These are phyloP conservation scores for Aspergillus tamarii DNA, from an alignment of 2,329 filamentous ascomycete species.

Conservation along the genomic window DNA sequence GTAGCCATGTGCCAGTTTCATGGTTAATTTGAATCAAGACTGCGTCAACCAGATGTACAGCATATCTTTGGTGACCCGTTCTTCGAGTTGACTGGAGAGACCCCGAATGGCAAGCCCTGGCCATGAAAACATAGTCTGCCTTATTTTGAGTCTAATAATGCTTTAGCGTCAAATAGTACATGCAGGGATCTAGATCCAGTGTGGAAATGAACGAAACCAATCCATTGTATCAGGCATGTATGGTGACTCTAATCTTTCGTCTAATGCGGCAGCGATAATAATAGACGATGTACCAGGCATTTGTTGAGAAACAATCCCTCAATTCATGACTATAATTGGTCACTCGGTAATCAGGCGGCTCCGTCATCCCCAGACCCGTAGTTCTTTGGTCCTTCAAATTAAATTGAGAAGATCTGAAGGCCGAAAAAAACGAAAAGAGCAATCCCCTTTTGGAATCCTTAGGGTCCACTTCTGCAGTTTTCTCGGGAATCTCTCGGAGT, in stretches of 20 bases:
- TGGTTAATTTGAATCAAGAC: not conserved
- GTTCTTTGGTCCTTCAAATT: not conserved
- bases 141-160: not conserved
- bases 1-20: not conserved
- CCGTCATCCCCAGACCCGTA: not conserved
- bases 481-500: slow-evolving; percentile 16
- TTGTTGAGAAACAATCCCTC: not conserved
- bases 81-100: not conserved
- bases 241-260: not conserved
- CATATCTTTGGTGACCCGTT: not conserved
- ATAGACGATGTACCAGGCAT: not conserved
- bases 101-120: not conserved
- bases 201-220: not conserved
- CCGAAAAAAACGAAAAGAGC: not conserved
- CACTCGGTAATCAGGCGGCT: not conserved
- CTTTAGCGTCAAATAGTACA: not conserved
- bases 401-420: not conserved
- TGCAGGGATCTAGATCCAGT: not conserved
- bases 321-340: not conserved
- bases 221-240: not conserved
- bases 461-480: slow-evolving; percentile 9
- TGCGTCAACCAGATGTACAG: not conserved
- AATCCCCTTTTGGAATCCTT: not conserved
- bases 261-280: not conserved
- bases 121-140: not conserved